Base-by-base conservation (phyloP, 2,329 filamentous ascomycete species). In the Simplicillium aogashimaense region DNA sequence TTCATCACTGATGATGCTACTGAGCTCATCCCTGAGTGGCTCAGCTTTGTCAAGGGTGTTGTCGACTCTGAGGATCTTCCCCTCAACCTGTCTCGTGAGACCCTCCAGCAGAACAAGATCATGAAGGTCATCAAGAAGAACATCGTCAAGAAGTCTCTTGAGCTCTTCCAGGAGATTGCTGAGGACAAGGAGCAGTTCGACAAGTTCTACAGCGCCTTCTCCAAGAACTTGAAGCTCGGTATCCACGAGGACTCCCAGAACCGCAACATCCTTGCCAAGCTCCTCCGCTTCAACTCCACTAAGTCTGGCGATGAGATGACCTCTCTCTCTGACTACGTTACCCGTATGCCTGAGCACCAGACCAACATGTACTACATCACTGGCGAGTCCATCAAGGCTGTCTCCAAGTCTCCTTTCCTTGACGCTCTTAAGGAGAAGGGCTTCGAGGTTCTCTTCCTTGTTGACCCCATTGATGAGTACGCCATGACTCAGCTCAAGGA, bases 61-160 rank as follows among this genome's bases (percentile, higher is more conserved):
- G 92, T 98, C 67, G 92, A 98, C 74, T 98, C 92, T 59, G 92
- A 98, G 80, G 92, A 98, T 67, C 85, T 98, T 48, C 92, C 92
- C 56, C 85, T 98, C 68, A 98, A 98, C 82, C 71, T 98, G 74
- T 97, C 92, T 61, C 92, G 92, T 84, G 92, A 98, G 83, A 97
- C 90, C 43, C 87, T 98, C 38, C 92, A 98, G 75, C 92, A 97
- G 79, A 98, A 97, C 86, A 97, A 97, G 88, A 98, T 98, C 78
- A 97, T 97, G 92, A 97, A 97, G 85, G 92, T 97, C 69, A 97
- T 97, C 81, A 94, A 94, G 83, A 98, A 98, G 88, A 98, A 98
- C 83, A 95, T 98, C 52, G 89, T 98, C 78, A 98, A 97, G 89
- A 98, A 98, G 86, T 86, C 87, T 51, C 87, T 98, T 52, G 92